Evolutionary conservation across 2,329 filamentous ascomycete genomes (phyloP), one percentile per base, ranked within the genome.

Genomic region (Phyllosticta citribraziliensis): DNA sequence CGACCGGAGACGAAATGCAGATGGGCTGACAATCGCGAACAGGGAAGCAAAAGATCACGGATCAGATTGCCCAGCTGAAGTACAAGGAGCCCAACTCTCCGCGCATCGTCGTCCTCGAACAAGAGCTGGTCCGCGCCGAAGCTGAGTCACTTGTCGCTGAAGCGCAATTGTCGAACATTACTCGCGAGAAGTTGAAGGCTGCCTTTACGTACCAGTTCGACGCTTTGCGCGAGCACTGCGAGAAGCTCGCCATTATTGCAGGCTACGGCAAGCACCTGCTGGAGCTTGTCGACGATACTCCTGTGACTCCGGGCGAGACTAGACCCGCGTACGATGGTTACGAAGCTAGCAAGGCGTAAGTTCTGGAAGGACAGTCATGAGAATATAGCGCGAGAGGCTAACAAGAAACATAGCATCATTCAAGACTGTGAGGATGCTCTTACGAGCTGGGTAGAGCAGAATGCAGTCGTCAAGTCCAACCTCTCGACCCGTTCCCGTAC

Each of bases 1-100:
- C 12, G 20, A 12, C 3, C 12, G 19, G 8, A 22, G 22, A 27
- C 10, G 40, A 17, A 5, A 22, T 47, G 17, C 14, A 51, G 56
- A 17, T 11, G 27, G 47, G 54, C 5, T 64, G 55, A 20, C 12
- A 33, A 11, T 11, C 24, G 30, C 12, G 33, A 24, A 22, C 20
- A 95, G 90, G 91, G 76, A 99, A 99, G 81, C 93, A 97, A 76
- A 99, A 97, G 80, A 97, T 99, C 72, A 96, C 91, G 70, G 94
- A 99, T 74, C 91, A 97, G 74, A 99, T 99, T 69, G 93, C 94
- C 57, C 93, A 97, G 76, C 84, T 99, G 70, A 99, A 99, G 78
- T 99, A 97, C 85, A 99, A 99, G 81, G 94, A 99, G 77, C 94
- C 94, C 67, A 96, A 96, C 80, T 97, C 92, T 40, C 92, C 93